These are phyloP conservation scores for Tetrahymena thermophila DNA, from an alignment of 73 alveolate genomes.

Conservation along the genomic window DNA sequence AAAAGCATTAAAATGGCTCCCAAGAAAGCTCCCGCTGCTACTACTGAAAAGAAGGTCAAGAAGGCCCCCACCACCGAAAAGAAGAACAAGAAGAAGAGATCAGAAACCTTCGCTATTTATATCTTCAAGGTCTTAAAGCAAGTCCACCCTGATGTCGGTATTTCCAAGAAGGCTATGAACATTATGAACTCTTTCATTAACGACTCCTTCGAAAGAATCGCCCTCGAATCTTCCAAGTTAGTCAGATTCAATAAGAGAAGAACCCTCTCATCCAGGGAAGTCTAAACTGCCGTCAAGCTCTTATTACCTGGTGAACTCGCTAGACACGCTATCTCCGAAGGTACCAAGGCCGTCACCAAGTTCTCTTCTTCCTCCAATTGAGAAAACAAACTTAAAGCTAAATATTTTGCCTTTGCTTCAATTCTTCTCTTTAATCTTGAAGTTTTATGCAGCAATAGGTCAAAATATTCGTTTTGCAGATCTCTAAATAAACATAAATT, in stretches of 20 bases:
- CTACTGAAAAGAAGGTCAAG: constrained; percentile 46
- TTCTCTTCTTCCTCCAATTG: constrained; percentile 18
- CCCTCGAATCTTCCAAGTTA: constrained; percentile 56
- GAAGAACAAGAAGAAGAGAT: constrained; percentile 48
- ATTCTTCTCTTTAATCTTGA: background rate
- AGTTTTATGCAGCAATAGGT: background rate
- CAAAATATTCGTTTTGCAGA: background rate
- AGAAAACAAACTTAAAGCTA: background rate
- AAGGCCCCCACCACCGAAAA: constrained; percentile 45
- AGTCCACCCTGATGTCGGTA: constrained; percentile 66
- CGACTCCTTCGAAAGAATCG: constrained; percentile 62
- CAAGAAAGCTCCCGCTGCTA: constrained; percentile 53
- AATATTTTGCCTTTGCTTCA: background rate
- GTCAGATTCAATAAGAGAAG: constrained; percentile 52
- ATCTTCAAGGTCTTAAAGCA: constrained; percentile 62
- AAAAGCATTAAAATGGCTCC: constrained; percentile 43
- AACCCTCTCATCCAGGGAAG: constrained; percentile 59
- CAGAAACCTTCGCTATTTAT: constrained; percentile 58
- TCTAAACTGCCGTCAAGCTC: constrained; percentile 67
- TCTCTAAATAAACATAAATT: background rate
- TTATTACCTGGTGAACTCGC: constrained; percentile 66
- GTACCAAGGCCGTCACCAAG: constrained; percentile 64
- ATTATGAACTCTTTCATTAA: constrained; percentile 58
- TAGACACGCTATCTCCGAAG: constrained; percentile 65
- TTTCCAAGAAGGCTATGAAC: constrained; percentile 61